A percentile compares a stretch with the other conserved stretches of the same genome.
Conservation (phyloP, 306 rosid genomes). For the Senna tora region DNA sequence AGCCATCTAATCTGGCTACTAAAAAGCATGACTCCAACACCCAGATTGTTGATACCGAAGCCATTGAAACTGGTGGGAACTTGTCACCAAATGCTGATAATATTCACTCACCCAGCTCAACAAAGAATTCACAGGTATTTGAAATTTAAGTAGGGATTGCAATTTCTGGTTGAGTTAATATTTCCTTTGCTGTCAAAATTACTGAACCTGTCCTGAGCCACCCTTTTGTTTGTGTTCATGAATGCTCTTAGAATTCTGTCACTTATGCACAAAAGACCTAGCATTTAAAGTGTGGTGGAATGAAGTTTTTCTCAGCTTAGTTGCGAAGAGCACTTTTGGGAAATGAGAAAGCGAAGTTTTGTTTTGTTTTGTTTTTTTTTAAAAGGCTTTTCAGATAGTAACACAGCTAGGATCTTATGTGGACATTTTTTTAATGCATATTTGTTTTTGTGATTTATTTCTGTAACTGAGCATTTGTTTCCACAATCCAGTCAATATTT, state of each 20-base stretch:
- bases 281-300: not conserved
- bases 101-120: conserved; percentile 52
- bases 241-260: not conserved
- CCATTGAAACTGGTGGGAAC: conserved; percentile 40
- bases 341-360: conserved; percentile 31
- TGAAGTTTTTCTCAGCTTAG: not conserved
- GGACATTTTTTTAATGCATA: not conserved
- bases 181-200: not conserved
- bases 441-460: conserved; percentile 3
- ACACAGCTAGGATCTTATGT: conserved; percentile 6
- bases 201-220: not conserved
- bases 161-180: not conserved
- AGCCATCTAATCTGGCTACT: conserved; percentile 48
- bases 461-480: conserved; percentile 12
- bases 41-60: conserved; percentile 51
- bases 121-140: conserved; percentile 61
- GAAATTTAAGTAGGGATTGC: conserved; percentile 17
- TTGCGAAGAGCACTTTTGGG: not conserved
- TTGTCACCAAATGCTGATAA: conserved; percentile 50
- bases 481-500: not conserved
- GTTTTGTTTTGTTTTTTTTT: too few species aligned
- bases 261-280: not conserved
- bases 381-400: not conserved
- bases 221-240: not conserved
- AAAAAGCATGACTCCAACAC: conserved; percentile 47